Percentiles rank a stretch among this genome's conserved stretches.
These are phyloP conservation scores for Persicaria tinctoria DNA, from an alignment of 148 eudicot species.

Conservation along the genomic window DNA sequence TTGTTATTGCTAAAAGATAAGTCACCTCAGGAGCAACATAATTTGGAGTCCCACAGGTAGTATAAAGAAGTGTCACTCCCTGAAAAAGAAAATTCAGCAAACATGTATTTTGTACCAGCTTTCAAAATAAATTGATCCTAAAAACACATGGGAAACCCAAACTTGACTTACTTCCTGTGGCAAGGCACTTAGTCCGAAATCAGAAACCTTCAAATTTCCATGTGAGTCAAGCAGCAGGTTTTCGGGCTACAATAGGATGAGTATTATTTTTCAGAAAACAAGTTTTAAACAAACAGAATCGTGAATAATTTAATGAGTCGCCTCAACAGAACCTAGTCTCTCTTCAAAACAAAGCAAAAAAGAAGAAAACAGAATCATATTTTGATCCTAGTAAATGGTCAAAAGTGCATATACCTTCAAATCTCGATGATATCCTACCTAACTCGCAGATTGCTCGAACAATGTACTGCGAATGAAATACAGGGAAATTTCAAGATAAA, in stretches of 20 bases:
- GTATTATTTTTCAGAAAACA: not conserved
- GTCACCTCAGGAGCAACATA: conserved; percentile 96
- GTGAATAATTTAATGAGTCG: too few species aligned
- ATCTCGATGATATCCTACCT: conserved; percentile 82
- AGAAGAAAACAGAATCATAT: not conserved
- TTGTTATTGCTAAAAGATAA: not conserved
- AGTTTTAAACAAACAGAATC: too few species aligned
- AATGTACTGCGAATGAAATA: too few species aligned
- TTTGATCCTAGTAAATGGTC: not conserved
- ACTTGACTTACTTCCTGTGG: conserved; percentile 63
- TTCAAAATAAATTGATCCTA: not conserved
- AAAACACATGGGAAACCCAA: not conserved
- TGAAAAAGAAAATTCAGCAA: conserved; percentile 25
- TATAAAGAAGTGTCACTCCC: conserved; percentile 95
- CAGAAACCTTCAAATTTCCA: conserved; percentile 90
- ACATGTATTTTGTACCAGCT: not conserved
- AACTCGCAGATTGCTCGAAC: too few species aligned
- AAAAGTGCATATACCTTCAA: conserved; percentile 45
- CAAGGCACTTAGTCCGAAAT: conserved; percentile 95
- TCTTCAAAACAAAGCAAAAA: too few species aligned
- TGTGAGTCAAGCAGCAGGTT: conserved; percentile 79
- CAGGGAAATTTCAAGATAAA: too few species aligned
- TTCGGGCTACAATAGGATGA: conserved; percentile 59
- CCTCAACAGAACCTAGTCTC: not conserved
- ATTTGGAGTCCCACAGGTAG: conserved; percentile 98